Percentiles rank a stretch among this genome's conserved stretches.
Evolutionary conservation across 2,329 filamentous ascomycete species (phyloP).

Genomic region (Cladosporium sp.): DNA sequence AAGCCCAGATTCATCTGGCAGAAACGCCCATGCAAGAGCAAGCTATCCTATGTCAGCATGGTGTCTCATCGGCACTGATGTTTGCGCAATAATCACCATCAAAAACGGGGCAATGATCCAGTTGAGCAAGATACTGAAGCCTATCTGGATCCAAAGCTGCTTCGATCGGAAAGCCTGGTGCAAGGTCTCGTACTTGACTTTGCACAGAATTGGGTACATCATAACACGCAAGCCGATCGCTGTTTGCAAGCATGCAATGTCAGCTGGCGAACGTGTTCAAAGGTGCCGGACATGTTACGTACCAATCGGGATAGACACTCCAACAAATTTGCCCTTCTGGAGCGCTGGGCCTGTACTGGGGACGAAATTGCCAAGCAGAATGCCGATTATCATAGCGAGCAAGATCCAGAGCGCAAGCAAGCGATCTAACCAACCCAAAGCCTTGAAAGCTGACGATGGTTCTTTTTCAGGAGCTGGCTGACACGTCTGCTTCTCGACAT

Average conservation of each 20-base stretch:
- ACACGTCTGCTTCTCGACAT: conserved; percentile 1
- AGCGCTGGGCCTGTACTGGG: conserved; percentile 60
- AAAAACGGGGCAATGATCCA: conserved; percentile 81
- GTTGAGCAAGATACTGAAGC: conserved; percentile 72
- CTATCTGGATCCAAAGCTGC: conserved; percentile 74
- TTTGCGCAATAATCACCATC: conserved; percentile 59
- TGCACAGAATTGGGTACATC: conserved; percentile 91
- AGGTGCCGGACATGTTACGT: conserved; percentile 1
- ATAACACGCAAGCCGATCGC: conserved; percentile 79
- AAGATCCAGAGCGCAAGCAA: conserved; percentile 64
- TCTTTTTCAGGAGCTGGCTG: neutral
- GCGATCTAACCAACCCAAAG: conserved; percentile 45
- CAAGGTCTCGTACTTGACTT: conserved; percentile 74
- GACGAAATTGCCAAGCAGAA: conserved; percentile 74
- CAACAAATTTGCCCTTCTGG: conserved; percentile 71
- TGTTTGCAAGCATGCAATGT: neutral
- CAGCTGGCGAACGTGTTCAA: neutral
- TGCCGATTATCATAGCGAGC: conserved; percentile 72
- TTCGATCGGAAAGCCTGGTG: conserved; percentile 64
- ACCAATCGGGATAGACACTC: conserved; percentile 64
- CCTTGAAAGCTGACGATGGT: conserved; percentile 34
- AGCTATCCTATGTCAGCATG: conserved; percentile 17
- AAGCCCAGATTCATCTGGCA: conserved; percentile 50
- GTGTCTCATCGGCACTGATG: neutral
- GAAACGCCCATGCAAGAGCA: conserved; percentile 64